Conservation (phyloP, 331 rosid species). For the Quercus lobata region DNA sequence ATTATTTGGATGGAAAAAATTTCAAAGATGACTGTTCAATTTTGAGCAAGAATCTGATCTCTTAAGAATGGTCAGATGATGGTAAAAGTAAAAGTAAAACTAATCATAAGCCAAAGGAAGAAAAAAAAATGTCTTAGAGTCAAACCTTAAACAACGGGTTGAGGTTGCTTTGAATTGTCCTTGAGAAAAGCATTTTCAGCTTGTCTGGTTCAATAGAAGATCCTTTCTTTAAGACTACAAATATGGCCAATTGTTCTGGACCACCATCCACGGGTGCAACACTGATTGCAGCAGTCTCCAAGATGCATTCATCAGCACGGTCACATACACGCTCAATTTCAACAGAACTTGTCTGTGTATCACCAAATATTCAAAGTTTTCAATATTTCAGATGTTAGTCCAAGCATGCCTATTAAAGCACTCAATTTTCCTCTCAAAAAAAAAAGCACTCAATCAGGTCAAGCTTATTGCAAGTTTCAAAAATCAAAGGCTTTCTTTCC, state of each 20-base stretch:
- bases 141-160: conserved; percentile 85
- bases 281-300: conserved; percentile 72
- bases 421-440: too few relatives aligned
- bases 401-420: neutral
- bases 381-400: neutral
- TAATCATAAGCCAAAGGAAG: too few relatives aligned
- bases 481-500: neutral
- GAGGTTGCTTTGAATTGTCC: conserved; percentile 71
- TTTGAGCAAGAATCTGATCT: neutral
- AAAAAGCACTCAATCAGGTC: neutral
- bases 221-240: conserved; percentile 63
- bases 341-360: conserved; percentile 70
- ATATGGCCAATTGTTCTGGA: conserved; percentile 67
- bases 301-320: conserved; percentile 54
- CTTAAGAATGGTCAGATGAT: neutral
- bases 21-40: neutral
- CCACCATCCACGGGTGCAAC: conserved; percentile 58
- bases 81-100: neutral
- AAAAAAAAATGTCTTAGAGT: neutral
- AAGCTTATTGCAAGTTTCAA: neutral
- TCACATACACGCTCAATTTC: conserved; percentile 85
- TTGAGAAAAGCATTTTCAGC: conserved; percentile 50
- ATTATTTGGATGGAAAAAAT: neutral
- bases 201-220: conserved; percentile 35
- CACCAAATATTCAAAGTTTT: neutral